phyloP scores from a whole-genome alignment of 805 yeast genomes.

The Wickerhamiella kazuoi region DNA sequence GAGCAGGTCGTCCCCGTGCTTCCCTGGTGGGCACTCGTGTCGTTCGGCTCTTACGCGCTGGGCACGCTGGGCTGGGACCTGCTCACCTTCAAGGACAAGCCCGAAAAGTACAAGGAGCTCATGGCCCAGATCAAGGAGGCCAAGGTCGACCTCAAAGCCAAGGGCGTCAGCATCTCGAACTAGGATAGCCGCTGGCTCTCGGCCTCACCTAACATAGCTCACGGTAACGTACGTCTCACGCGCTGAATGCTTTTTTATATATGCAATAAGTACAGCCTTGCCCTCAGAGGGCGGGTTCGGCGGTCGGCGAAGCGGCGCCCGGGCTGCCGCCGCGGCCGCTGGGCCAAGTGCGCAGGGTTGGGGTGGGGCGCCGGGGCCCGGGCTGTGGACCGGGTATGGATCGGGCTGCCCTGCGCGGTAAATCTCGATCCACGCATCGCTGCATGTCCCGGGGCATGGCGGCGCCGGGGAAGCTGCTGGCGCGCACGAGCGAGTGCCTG shows the following conservation, averaged over 20 bases:
- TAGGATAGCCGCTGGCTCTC: not conserved
- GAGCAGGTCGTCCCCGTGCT: conserved; percentile 43
- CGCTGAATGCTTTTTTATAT: too few relatives aligned
- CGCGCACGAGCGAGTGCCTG: conserved; percentile 10
- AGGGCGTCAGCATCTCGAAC: conserved; percentile 26
- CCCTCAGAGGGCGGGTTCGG: too few relatives aligned
- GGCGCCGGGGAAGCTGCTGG: not conserved
- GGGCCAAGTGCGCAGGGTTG: too few relatives aligned
- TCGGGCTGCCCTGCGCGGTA: not conserved
- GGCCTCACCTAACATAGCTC: too few relatives aligned
- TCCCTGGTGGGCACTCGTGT: conserved; percentile 53
- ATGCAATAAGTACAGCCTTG: too few relatives aligned
- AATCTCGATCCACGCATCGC: not conserved
- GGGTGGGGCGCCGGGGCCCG: too few relatives aligned
- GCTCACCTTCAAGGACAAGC: conserved; percentile 51
- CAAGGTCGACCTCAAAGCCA: conserved; percentile 34
- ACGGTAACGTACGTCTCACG: too few relatives aligned
- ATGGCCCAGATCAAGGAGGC: conserved; percentile 45
- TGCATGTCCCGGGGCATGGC: too few relatives aligned
- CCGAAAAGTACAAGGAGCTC: conserved; percentile 46
- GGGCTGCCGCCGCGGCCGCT: too few relatives aligned
- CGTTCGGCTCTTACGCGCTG: conserved; percentile 53
- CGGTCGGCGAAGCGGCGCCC: too few relatives aligned
- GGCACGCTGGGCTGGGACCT: conserved; percentile 55
- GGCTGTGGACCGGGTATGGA: too few relatives aligned